These are phyloP conservation scores for Neckera pumila DNA, from an alignment of 225 moss, liverwort and hornwort species.

Conservation along the genomic window DNA sequence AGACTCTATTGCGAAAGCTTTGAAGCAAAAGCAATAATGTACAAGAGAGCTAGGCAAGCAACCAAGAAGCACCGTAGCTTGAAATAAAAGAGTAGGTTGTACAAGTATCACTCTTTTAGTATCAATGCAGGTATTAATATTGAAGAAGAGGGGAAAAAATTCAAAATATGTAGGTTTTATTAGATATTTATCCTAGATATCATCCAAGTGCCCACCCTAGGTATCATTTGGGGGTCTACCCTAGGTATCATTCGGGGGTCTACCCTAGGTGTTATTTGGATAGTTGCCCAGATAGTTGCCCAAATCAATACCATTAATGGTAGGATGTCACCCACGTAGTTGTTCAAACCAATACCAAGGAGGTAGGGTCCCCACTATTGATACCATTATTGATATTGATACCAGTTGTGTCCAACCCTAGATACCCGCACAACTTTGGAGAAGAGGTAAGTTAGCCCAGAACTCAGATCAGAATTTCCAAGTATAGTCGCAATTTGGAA, in stretches of 20 bases:
- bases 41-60: rapidly evolving
- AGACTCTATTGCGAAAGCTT: too few relatives aligned
- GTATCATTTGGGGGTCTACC: too few relatives aligned
- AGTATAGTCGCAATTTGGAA: neutral
- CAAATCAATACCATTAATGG: neutral
- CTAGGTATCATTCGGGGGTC: rapidly evolving
- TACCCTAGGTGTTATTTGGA: neutral
- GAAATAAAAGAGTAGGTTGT: neutral
- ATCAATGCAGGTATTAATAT: neutral
- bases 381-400: neutral
- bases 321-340: neutral
- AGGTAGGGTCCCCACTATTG: neutral
- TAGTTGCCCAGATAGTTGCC: too few relatives aligned
- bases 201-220: too few relatives aligned
- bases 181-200: too few relatives aligned
- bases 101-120: neutral
- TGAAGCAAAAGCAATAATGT: neutral
- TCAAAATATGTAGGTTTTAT: too few relatives aligned
- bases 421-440: neutral
- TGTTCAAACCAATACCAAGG: neutral
- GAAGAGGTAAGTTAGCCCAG: too few relatives aligned
- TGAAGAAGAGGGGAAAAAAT: neutral
- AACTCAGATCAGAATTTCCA: neutral
- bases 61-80: rapidly evolving
- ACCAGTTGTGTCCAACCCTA: rapidly evolving